Conservation (phyloP, 2,329 filamentous ascomycete species). For the Xylaria multiplex region DNA sequence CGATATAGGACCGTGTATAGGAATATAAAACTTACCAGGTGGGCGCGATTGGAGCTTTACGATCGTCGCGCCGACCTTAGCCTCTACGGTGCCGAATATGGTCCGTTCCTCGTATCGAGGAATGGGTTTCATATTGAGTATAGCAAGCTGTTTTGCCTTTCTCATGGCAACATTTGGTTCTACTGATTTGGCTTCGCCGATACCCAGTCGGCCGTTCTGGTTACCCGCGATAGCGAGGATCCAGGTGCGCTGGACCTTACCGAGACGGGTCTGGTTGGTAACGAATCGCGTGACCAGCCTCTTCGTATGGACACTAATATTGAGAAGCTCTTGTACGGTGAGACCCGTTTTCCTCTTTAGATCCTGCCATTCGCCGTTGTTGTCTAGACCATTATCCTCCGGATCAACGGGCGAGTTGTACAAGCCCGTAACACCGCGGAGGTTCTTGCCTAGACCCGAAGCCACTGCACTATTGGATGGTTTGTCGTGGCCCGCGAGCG, state of each 20-base stretch:
- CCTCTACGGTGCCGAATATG: conserved; percentile 84
- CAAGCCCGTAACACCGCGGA: conserved; percentile 62
- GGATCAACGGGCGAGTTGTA: conserved; percentile 61
- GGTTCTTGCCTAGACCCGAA: conserved; percentile 60
- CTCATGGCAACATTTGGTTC: conserved; percentile 73
- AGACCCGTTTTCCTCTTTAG: conserved; percentile 67
- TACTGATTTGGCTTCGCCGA: conserved; percentile 89
- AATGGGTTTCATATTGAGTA: conserved; percentile 93
- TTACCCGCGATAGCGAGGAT: conserved; percentile 87
- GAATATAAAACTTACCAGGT: conserved; percentile 72
- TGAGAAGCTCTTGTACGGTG: conserved; percentile 61
- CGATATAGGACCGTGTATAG: background rate
- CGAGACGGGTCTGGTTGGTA: conserved; percentile 93
- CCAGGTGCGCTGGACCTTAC: conserved; percentile 85
- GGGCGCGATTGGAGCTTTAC: conserved; percentile 84
- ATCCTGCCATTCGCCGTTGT: conserved; percentile 60
- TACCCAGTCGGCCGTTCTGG: conserved; percentile 82
- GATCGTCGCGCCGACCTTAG: conserved; percentile 88
- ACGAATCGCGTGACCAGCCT: conserved; percentile 78
- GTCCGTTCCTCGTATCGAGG: conserved; percentile 91
- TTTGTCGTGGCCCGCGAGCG: conserved; percentile 50
- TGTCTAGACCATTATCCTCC: conserved; percentile 62
- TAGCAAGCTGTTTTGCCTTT: conserved; percentile 82
- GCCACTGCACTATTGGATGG: conserved; percentile 58
- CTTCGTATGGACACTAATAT: conserved; percentile 68